Base-by-base conservation (phyloP, 2,329 filamentous ascomycete species). In the Ophiocordyceps camponoti-saundersi region DNA sequence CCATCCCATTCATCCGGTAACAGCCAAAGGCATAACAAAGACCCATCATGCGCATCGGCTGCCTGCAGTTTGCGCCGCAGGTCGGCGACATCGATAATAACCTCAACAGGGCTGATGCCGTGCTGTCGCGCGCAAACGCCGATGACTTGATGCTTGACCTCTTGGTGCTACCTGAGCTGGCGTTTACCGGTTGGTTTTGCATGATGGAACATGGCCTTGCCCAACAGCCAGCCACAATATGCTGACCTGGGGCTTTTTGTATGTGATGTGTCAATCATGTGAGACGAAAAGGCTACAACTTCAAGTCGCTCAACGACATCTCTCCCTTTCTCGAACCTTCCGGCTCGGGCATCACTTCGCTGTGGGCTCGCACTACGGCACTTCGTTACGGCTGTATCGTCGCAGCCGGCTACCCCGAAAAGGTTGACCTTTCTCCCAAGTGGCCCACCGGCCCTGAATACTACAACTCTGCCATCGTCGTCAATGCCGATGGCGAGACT, bases 371-470 rank as follows among this genome's bases (percentile, higher is more conserved):
- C 36, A 76, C 72, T 0, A 75, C 71, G 0, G 85, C 85, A 0
- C 65, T 77, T 21, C 79, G 78, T 53, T 70, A 82, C 55, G 69
- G 79, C 49, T 88, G 83, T 55, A 65, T 71, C 45, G 82, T 90
- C 0, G 73, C 76, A 0, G 76, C 78, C 1, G 85, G 85, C 0
- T 92, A 90, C 47, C 85, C 85, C 0, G 85, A 92, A 48, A 76
- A 73, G 53, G 73, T 73, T 1, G 76, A 80, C 45, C 55, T 72
- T 0, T 57, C 65, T 0, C 45, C 58, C 1, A 65, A 66, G 22
- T 77, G 73, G 70, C 75, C 76, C 0, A 61, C 71, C 0, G 59
- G 57, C 0, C 69, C 72, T 0, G 71, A 76, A 51, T 76, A 73
- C 32, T 77, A 77, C 57, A 77, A 77, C 48, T 68, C 70, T 0